Percentiles rank a stretch among this genome's conserved stretches.
Evolutionary conservation across 108 stramenopile species (phyloP).

Genomic region (Hondaea fermentalgiana): DNA sequence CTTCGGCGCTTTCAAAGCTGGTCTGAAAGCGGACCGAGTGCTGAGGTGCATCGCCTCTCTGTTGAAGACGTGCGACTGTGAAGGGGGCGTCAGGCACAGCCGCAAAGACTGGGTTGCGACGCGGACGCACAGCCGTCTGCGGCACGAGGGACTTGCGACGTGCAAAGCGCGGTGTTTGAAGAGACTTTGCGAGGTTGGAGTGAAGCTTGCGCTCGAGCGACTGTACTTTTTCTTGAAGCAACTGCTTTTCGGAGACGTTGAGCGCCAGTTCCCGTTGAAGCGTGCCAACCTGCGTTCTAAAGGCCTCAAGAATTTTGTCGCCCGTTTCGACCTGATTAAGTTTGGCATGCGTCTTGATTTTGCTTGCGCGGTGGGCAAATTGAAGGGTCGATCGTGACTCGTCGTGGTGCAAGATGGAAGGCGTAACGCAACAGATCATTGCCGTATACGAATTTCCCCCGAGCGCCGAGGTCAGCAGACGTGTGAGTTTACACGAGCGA

Average conservation of each 20-base stretch:
- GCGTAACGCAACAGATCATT: constrained; percentile 41
- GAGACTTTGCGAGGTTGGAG: not conserved
- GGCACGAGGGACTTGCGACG: not conserved
- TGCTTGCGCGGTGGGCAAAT: constrained; percentile 43
- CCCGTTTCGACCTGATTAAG: constrained; percentile 42
- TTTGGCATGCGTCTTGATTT: constrained; percentile 39
- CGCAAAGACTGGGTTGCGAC: not conserved
- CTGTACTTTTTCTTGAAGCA: not conserved
- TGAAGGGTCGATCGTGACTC: constrained; percentile 46
- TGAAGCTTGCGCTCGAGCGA: not conserved
- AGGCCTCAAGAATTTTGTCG: not conserved
- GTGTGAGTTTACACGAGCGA: constrained; percentile 4
- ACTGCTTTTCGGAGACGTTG: not conserved
- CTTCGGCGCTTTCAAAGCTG: not conserved
- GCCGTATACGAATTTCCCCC: constrained; percentile 20
- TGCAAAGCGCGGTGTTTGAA: not conserved
- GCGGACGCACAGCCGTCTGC: not conserved
- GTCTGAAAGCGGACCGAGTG: not conserved
- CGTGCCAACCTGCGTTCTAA: not conserved
- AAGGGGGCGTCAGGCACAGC: not conserved
- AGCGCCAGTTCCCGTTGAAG: not conserved
- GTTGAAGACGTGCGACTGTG: not conserved
- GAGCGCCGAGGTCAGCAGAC: constrained; percentile 16
- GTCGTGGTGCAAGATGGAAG: constrained; percentile 26
- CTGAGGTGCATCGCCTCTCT: no score